Percentiles rank a stretch among this genome's conserved stretches.
Evolutionary conservation across 345 rosid genomes (phyloP).

Genomic region (Gossypium sturtianum): DNA sequence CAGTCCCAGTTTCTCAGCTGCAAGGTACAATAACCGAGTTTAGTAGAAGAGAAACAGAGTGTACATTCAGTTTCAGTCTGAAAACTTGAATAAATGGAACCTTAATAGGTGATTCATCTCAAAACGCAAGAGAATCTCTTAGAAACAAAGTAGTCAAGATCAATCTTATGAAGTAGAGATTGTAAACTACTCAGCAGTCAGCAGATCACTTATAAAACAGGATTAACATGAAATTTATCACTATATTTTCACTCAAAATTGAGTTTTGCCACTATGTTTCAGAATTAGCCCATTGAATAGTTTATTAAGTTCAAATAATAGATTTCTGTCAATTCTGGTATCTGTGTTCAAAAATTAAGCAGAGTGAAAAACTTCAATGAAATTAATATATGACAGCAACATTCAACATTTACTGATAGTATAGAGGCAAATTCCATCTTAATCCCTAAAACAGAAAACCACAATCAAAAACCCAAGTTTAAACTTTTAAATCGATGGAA

Average conservation of each 20-base stretch:
- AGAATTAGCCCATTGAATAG: too few species aligned
- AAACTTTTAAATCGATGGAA: neutral
- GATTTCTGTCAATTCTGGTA: too few species aligned
- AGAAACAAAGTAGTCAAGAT: neutral
- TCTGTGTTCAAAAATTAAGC: too few species aligned
- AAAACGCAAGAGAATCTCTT: neutral
- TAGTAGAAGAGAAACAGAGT: neutral
- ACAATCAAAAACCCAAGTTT: neutral
- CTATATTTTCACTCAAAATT: too few species aligned
- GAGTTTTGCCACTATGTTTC: too few species aligned
- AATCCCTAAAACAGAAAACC: neutral
- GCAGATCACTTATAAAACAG: neutral
- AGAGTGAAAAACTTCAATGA: too few species aligned
- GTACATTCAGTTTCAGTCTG: neutral
- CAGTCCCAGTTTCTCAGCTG: constrained; percentile 33
- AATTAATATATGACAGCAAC: neutral
- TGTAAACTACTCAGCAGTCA: neutral
- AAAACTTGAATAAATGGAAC: neutral
- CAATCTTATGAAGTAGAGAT: neutral
- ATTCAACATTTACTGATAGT: neutral
- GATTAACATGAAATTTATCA: too few species aligned
- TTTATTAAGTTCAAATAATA: too few species aligned
- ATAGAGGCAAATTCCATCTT: neutral
- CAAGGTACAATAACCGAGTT: neutral
- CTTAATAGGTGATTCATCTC: neutral